A percentile compares a stretch with the other conserved stretches of the same genome.
These are phyloP conservation scores for Chalciporus sp. DNA, from an alignment of 1,284 basidiomycete genomes.

Conservation along the genomic window DNA sequence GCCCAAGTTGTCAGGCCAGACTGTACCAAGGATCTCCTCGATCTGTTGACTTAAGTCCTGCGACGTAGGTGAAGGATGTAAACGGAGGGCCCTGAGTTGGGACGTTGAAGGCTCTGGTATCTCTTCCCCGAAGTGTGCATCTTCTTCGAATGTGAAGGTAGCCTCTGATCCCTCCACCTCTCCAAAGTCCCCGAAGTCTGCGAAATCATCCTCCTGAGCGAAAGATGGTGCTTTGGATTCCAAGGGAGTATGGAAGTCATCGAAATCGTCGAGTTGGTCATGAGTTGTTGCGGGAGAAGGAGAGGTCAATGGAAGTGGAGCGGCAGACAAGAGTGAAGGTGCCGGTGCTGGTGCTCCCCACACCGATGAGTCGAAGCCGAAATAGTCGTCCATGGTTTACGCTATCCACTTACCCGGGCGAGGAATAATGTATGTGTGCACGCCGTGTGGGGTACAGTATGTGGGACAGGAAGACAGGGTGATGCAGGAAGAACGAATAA, in stretches of 20 bases:
- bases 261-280: constrained; percentile 63
- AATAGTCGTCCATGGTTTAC: constrained; percentile 66
- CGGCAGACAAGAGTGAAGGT: constrained; percentile 35
- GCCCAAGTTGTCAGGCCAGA: constrained; percentile 59
- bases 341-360: constrained; percentile 59
- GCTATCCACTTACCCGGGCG: constrained; percentile 14
- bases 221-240: constrained; percentile 43
- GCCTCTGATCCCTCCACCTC: constrained; percentile 52
- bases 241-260: constrained; percentile 66
- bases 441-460: constrained; percentile 8
- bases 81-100: constrained; percentile 50
- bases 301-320: constrained; percentile 22
- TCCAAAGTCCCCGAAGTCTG: constrained; percentile 86
- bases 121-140: constrained; percentile 45
- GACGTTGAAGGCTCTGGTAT: constrained; percentile 43
- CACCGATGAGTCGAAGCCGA: constrained; percentile 69
- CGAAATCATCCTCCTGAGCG: constrained; percentile 71
- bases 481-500: no score
- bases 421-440: constrained; percentile 10
- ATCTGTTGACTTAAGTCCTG: constrained; percentile 63
- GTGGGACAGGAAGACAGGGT: background rate
- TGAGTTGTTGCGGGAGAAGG: constrained; percentile 40
- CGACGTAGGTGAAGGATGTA: constrained; percentile 66
- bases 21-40: constrained; percentile 62
- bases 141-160: constrained; percentile 42